A percentile compares a stretch with the other conserved stretches of the same genome.
phyloP scores from a whole-genome alignment of 345 rosid species.

The Corchorus olitorius region DNA sequence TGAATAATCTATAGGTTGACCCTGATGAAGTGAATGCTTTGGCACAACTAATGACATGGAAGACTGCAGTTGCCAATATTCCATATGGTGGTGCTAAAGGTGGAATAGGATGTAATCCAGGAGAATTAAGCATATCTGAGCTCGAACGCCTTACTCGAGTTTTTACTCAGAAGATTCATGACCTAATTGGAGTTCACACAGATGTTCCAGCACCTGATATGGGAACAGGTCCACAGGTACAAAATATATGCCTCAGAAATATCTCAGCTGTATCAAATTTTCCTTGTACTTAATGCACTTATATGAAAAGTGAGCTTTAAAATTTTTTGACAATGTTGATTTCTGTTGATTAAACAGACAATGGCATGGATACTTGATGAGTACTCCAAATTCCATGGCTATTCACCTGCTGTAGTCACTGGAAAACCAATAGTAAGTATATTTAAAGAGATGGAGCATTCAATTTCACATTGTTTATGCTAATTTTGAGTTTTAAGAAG shows the following conservation, averaged over 20 bases:
- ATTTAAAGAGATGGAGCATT: background rate
- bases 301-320: background rate
- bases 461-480: background rate
- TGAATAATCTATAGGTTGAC: slow-evolving; percentile 59
- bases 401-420: slow-evolving; percentile 93
- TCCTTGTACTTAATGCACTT: background rate
- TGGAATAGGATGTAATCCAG: slow-evolving; percentile 87
- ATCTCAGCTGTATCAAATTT: background rate
- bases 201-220: slow-evolving; percentile 99
- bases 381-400: slow-evolving; percentile 90
- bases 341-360: slow-evolving; percentile 50
- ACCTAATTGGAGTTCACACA: slow-evolving; percentile 80
- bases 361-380: slow-evolving; percentile 99
- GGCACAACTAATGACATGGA: slow-evolving; percentile 99
- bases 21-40: slow-evolving; percentile 97
- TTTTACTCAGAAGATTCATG: slow-evolving; percentile 95
- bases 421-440: slow-evolving; percentile 85
- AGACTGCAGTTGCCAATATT: slow-evolving; percentile 93
- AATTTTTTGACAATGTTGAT: background rate
- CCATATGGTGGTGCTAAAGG: slow-evolving; percentile 99
- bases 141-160: slow-evolving; percentile 89
- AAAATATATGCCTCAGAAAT: background rate
- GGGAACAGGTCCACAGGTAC: slow-evolving; percentile 97
- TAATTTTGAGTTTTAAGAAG: background rate
- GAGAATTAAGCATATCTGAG: slow-evolving; percentile 67